These are phyloP conservation scores for Zanthoxylum bungeanum DNA, from an alignment of 345 rosid genomes.

Conservation along the genomic window DNA sequence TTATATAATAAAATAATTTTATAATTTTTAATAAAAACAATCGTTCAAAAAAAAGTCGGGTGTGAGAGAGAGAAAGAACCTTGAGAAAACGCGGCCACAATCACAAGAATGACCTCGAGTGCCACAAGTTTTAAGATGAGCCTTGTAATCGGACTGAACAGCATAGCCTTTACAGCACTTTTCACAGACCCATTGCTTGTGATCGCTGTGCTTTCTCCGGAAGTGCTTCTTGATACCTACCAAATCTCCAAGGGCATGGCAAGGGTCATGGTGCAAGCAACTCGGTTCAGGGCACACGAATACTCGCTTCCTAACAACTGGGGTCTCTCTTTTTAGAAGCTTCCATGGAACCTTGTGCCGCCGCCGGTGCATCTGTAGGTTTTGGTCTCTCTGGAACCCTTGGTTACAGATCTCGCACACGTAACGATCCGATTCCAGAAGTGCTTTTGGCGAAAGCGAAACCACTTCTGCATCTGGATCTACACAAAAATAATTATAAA, in stretches of 20 bases:
- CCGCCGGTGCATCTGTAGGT: conserved; percentile 95
- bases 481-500: too few relatives aligned
- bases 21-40: too few relatives aligned
- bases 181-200: conserved; percentile 91
- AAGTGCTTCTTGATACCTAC: conserved; percentile 96
- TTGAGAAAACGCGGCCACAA: conserved; percentile 95
- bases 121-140: conserved; percentile 97
- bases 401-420: conserved; percentile 98
- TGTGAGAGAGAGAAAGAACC: conserved; percentile 42
- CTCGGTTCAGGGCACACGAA: conserved; percentile 93
- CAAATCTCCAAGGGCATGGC: conserved; percentile 93
- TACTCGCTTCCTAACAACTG: conserved; percentile 69
- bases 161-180: conserved; percentile 95
- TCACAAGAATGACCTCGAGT: conserved; percentile 97
- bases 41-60: too few relatives aligned
- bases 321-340: conserved; percentile 80
- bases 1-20: too few relatives aligned
- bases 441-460: conserved; percentile 80
- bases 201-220: conserved; percentile 81
- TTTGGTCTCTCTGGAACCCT: conserved; percentile 96
- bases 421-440: conserved; percentile 88
- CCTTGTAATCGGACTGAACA: conserved; percentile 95
- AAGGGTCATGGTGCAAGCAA: conserved; percentile 92
- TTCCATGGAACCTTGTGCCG: conserved; percentile 99
- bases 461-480: conserved; percentile 99